Percentiles rank a stretch among this genome's conserved stretches.
Evolutionary conservation across 2,329 filamentous ascomycete genomes (phyloP).

Genomic region (Penicillium digitatum): DNA sequence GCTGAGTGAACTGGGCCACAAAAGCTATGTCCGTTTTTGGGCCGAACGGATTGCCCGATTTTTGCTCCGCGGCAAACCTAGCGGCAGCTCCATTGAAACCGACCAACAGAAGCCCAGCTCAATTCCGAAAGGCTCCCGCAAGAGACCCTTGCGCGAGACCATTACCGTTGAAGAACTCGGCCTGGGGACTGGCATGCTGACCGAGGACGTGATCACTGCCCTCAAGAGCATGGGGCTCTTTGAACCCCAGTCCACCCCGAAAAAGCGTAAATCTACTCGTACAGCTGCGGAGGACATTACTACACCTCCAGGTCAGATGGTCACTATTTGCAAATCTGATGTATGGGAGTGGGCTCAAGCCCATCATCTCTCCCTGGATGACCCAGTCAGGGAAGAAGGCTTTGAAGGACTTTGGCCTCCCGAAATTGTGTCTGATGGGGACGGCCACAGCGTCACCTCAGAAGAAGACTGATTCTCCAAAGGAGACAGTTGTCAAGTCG

Average conservation of each 20-base stretch:
- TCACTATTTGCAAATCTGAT: conserved; percentile 54
- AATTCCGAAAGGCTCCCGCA: conserved; percentile 40
- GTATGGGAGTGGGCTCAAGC: conserved; percentile 64
- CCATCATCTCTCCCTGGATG: conserved; percentile 60
- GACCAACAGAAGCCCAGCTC: conserved; percentile 28
- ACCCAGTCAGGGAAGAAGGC: conserved; percentile 67
- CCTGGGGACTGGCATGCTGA: conserved; percentile 73
- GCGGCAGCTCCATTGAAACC: conserved; percentile 27
- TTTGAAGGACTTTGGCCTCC: conserved; percentile 67
- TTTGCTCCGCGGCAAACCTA: conserved; percentile 41
- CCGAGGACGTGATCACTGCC: conserved; percentile 75
- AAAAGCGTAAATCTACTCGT: conserved; percentile 50
- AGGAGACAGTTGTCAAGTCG: neutral
- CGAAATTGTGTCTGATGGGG: conserved; percentile 30
- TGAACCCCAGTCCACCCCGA: conserved; percentile 48
- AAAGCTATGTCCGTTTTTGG: conserved; percentile 84
- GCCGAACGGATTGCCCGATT: conserved; percentile 74
- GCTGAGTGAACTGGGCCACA: conserved; percentile 76
- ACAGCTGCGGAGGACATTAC: conserved; percentile 21
- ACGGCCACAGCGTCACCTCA: conserved; percentile 21
- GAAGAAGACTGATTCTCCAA: conserved; percentile 14
- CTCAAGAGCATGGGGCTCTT: conserved; percentile 76
- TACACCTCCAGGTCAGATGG: conserved; percentile 27
- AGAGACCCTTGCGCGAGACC: conserved; percentile 42
- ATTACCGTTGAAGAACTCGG: conserved; percentile 70